Percentiles rank a stretch among this genome's conserved stretches.
Evolutionary conservation across 805 yeast genomes (phyloP).

Genomic region (Teunomyces pallodes): DNA sequence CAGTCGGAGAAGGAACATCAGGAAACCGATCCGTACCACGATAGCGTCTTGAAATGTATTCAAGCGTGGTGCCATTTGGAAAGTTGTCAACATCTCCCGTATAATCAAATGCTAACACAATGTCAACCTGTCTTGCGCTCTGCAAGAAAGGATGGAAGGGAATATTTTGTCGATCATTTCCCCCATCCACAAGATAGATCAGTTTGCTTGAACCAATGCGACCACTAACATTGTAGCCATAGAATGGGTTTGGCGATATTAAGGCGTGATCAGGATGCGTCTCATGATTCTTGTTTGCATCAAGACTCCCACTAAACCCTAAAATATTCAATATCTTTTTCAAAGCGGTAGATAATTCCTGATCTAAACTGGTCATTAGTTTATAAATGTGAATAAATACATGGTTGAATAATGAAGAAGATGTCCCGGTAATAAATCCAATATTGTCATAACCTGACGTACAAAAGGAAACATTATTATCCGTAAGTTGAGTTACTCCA

Average conservation of each 20-base stretch:
- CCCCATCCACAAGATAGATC: constrained; percentile 44
- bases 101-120: constrained; percentile 41
- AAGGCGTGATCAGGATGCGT: constrained; percentile 58
- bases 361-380: constrained; percentile 28
- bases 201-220: constrained; percentile 14
- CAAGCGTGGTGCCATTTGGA: constrained; percentile 59
- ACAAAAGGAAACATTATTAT: constrained; percentile 37
- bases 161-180: constrained; percentile 48
- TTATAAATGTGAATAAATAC: constrained; percentile 50
- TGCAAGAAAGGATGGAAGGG: constrained; percentile 47
- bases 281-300: constrained; percentile 22
- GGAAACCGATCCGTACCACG: constrained; percentile 26
- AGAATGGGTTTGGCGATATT: constrained; percentile 63
- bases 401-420: constrained; percentile 61
- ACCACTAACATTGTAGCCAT: constrained; percentile 16
- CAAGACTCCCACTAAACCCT: constrained; percentile 37
- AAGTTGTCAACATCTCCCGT: constrained; percentile 52
- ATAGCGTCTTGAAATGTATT: constrained; percentile 25
- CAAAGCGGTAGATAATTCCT: constrained; percentile 31
- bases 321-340: constrained; percentile 40
- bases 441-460: constrained; percentile 54
- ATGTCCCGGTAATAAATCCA: constrained; percentile 60
- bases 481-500: constrained; percentile 37
- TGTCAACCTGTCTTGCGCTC: constrained; percentile 32
- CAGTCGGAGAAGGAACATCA: constrained; percentile 28